Evolutionary conservation across 805 yeast genomes (phyloP).

Genomic region (Starmerella gropengiesseri): DNA sequence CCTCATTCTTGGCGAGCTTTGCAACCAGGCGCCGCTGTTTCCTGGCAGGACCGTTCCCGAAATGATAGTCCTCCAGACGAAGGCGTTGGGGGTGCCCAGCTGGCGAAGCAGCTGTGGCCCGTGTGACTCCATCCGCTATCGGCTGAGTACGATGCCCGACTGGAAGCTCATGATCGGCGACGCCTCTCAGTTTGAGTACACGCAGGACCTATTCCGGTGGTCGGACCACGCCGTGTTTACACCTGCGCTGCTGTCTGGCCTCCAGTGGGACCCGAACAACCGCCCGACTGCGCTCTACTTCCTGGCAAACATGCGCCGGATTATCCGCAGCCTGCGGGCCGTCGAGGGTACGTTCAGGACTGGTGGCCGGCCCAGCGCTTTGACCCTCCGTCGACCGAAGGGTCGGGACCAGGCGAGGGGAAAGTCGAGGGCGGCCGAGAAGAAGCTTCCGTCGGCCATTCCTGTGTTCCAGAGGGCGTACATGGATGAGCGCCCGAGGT

Average conservation of each 20-base stretch:
- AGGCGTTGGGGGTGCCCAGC: slow-evolving; percentile 64
- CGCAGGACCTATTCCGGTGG: slow-evolving; percentile 1
- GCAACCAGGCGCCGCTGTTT: slow-evolving; percentile 64
- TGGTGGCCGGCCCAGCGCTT: too few relatives aligned
- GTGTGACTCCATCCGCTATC: slow-evolving; percentile 13
- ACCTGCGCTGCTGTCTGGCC: slow-evolving; percentile 32
- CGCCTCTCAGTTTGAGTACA: not conserved
- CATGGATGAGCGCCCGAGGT: too few relatives aligned
- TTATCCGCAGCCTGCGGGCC: not conserved
- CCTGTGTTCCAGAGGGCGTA: too few relatives aligned
- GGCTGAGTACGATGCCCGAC: not conserved
- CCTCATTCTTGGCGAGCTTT: slow-evolving; percentile 68
- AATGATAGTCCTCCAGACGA: slow-evolving; percentile 59
- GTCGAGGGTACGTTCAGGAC: too few relatives aligned
- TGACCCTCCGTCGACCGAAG: too few relatives aligned
- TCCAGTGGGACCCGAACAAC: slow-evolving; percentile 65
- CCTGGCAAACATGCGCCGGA: slow-evolving; percentile 9
- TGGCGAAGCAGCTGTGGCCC: slow-evolving; percentile 21
- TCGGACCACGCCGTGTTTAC: slow-evolving; percentile 23
- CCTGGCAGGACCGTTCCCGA: slow-evolving; percentile 75
- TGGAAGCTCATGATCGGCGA: not conserved
- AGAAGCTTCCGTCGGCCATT: too few relatives aligned
- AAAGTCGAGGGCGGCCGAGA: too few relatives aligned
- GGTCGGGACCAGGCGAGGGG: too few relatives aligned
- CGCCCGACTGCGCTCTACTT: slow-evolving; percentile 21